These are phyloP conservation scores for Fusarium pseudonygamai DNA, from an alignment of 2,329 filamentous ascomycete genomes.

Conservation along the genomic window DNA sequence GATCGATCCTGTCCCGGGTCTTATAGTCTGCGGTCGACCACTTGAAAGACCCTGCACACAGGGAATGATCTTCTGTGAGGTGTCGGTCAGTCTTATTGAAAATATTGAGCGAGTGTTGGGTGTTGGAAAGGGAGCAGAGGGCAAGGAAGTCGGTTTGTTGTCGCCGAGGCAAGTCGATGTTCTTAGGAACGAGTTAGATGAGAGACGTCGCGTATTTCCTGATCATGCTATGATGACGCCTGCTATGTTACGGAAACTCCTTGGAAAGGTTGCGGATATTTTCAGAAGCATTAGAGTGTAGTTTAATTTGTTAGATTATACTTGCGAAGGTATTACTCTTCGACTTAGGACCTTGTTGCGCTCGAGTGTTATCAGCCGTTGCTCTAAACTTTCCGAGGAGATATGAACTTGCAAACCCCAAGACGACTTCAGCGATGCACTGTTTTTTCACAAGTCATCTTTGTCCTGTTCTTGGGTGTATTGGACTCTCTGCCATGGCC, in stretches of 20 bases:
- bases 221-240: not conserved
- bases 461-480: too few relatives aligned
- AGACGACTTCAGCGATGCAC: rapidly evolving
- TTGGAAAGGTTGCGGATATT: not conserved
- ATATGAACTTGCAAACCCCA: not conserved
- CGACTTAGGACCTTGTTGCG: too few relatives aligned
- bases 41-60: not conserved
- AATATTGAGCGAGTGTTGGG: not conserved
- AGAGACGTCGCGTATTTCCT: not conserved
- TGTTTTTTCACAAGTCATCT: not conserved
- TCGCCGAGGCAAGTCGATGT: not conserved
- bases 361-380: too few relatives aligned
- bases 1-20: rapidly evolving
- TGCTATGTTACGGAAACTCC: not conserved
- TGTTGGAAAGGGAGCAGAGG: rapidly evolving
- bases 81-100: not conserved
- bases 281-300: not conserved
- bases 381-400: too few relatives aligned
- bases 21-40: rapidly evolving
- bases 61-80: not conserved
- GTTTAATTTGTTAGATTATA: rapidly evolving
- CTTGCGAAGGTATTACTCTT: rapidly evolving
- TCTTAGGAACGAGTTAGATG: not conserved
- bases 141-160: not conserved
- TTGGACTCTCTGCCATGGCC: not conserved